phyloP scores from a whole-genome alignment of 2,329 filamentous ascomycete species.

The Cadophora luteo-olivacea region DNA sequence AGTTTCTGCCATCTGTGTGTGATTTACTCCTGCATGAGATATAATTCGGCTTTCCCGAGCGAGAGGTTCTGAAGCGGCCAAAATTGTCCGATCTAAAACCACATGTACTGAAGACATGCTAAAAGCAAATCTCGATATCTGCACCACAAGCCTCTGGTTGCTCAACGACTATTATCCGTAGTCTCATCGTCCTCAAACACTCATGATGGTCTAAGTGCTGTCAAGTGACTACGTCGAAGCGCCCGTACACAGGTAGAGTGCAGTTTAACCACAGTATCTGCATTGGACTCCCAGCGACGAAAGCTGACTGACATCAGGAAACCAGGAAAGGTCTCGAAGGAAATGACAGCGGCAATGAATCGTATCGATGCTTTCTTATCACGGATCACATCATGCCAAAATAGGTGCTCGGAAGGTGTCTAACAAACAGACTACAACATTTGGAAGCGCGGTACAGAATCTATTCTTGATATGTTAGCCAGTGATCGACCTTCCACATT shows the following conservation, averaged over 20 bases:
- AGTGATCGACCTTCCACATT: too few species aligned
- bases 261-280: background rate
- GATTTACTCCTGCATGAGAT: too few species aligned
- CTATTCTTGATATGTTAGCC: background rate
- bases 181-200: background rate
- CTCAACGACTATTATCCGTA: background rate
- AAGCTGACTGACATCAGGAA: background rate
- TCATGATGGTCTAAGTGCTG: background rate
- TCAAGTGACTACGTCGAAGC: constrained; percentile 6
- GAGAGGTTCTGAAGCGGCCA: too few species aligned
- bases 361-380: background rate
- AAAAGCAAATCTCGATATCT: background rate
- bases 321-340: background rate
- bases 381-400: background rate
- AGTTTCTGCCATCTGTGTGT: too few species aligned
- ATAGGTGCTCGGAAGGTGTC: background rate
- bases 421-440: background rate
- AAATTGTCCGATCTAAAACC: too few species aligned
- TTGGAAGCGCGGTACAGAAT: background rate
- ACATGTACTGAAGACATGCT: too few species aligned
- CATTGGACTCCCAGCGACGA: background rate
- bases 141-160: background rate
- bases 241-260: background rate
- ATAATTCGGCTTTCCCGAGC: too few species aligned
- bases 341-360: background rate